Base-by-base conservation (phyloP, 306 rosid genomes). In the barrel medic (Medicago truncatula) region DNA sequence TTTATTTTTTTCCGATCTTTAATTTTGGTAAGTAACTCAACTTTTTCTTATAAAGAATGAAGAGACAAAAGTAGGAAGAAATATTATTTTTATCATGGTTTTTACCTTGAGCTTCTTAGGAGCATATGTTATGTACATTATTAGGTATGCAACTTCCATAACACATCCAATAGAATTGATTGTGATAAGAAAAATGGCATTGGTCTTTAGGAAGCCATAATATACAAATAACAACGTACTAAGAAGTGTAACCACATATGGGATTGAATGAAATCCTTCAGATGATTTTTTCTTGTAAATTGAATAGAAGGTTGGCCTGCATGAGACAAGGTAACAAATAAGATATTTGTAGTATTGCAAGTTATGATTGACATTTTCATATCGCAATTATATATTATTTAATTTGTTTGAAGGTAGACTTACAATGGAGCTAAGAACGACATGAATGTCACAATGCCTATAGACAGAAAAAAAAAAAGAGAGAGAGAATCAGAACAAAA, bases 341-440 rank as follows among this genome's bases (percentile, higher is more conserved):
- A 34, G 38, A 34, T 34, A 34, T 34, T 34, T 34, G 7, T 34
- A 34, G 38, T 6, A 6, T 34, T 34, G 7, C 38, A 34, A 34
- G 38, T 34, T 34, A 34, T 4, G 38, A 5, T 34, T 34, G 38
- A 34, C 5, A 34, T 34, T 34, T 34, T 34, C 4, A 34, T 34
- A 34, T 34, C 38, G 5, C 38, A 34, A 5, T 34, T 5, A 34
- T 34, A 34, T 34, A 34, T 5, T 34, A 34, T 34, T 34, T 34
- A 34, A 5, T 34, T 34, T 34, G 0, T 34, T 79, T 71, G 6
- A 63, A n/a, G 52, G 0, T 12, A n/a, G 14, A 49, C 92, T 91
- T 89, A 91, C 97, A 87, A 43, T 40, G 97, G 97, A 10, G 93
- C 85, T 47, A 91, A 70, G 86, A 88, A 91, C 69, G 87, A 90